These are phyloP conservation scores for Verticillium albo-atrum DNA, from an alignment of 2,329 filamentous ascomycete genomes.

Conservation along the genomic window DNA sequence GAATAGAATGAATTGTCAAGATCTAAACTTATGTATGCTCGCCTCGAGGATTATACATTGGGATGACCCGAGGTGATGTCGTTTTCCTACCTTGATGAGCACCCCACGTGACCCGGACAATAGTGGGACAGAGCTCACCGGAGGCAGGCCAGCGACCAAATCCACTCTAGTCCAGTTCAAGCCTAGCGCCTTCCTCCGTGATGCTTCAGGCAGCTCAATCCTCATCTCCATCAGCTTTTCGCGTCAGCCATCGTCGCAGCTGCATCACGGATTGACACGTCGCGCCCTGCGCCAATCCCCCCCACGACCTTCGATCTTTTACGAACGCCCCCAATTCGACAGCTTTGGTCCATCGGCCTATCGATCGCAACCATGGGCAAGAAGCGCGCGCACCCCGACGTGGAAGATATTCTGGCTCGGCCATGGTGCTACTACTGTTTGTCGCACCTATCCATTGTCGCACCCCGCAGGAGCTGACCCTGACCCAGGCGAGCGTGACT, in stretches of 20 bases:
- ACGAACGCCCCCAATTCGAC: constrained; percentile 20
- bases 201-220: neutral
- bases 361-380: constrained; percentile 61
- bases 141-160: too few relatives aligned
- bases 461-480: constrained; percentile 15
- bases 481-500: constrained; percentile 75
- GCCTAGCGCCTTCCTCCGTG: neutral
- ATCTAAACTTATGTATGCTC: too few relatives aligned
- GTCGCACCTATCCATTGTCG: constrained; percentile 16
- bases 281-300: neutral
- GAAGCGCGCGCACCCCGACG: constrained; percentile 77
- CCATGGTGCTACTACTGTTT: constrained; percentile 98
- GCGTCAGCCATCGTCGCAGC: neutral
- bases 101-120: too few relatives aligned
- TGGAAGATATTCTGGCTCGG: constrained; percentile 82
- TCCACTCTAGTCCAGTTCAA: neutral
- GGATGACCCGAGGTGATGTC: too few relatives aligned
- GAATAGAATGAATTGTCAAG: too few relatives aligned
- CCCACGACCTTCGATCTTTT: neutral
- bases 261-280: neutral
- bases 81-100: too few relatives aligned
- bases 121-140: too few relatives aligned
- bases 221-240: neutral
- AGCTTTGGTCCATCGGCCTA: neutral
- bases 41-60: too few relatives aligned